Conservation (phyloP, 805 yeast species). For the Wickerhamiella brachini region DNA sequence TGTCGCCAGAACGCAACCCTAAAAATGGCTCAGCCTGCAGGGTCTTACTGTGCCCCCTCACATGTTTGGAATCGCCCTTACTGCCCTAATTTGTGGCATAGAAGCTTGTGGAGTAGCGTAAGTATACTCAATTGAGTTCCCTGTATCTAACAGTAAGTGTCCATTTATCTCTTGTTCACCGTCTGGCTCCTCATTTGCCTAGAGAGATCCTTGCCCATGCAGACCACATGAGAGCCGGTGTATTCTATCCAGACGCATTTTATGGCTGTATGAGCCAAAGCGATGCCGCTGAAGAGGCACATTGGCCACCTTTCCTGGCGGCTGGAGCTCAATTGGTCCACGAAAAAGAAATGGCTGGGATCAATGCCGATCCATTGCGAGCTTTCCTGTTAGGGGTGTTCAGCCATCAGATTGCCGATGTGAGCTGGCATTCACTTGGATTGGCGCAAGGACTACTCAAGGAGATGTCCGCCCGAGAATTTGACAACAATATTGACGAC, state of each 20-base stretch:
- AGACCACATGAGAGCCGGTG: constrained; percentile 38
- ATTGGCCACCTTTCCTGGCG: constrained; percentile 55
- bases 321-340: constrained; percentile 34
- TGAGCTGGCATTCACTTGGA: constrained; percentile 53
- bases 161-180: constrained; percentile 15
- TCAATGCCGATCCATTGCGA: constrained; percentile 24
- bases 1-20: neutral
- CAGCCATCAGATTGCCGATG: constrained; percentile 50
- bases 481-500: constrained; percentile 32
- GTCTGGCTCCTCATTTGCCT: constrained; percentile 23
- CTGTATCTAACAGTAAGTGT: constrained; percentile 7
- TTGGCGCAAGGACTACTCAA: constrained; percentile 41
- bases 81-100: neutral
- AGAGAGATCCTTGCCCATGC: constrained; percentile 20
- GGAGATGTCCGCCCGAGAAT: constrained; percentile 39
- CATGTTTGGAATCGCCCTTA: neutral
- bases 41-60: neutral
- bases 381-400: constrained; percentile 47
- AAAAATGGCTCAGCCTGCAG: neutral
- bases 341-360: constrained; percentile 19
- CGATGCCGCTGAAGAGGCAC: constrained; percentile 45
- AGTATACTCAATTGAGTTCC: constrained; percentile 3
- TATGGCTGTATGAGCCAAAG: constrained; percentile 42
- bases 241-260: constrained; percentile 58
- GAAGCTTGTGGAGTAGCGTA: constrained; percentile 18